Percentiles rank a stretch among this genome's conserved stretches.
These are phyloP conservation scores for Hypoxylon sp. DNA, from an alignment of 2,329 filamentous ascomycete species.

Conservation along the genomic window DNA sequence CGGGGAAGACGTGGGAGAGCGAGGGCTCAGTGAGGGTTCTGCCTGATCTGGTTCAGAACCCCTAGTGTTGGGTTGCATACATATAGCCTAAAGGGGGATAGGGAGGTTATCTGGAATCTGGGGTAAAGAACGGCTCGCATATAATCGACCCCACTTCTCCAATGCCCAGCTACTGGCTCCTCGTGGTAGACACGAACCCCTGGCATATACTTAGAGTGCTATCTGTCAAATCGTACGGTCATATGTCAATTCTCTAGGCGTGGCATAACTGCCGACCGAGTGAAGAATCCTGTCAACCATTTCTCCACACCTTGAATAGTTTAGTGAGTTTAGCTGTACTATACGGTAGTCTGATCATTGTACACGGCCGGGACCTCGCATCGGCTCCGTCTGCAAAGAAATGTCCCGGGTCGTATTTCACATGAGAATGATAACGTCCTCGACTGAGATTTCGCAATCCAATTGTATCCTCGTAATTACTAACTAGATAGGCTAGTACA, in stretches of 20 bases:
- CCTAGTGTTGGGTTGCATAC: conserved; percentile 39
- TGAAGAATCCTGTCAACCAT: conserved; percentile 20
- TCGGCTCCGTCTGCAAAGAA: conserved; percentile 25
- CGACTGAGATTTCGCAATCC: conserved; percentile 22
- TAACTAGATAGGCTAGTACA: conserved; percentile 26
- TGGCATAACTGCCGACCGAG: conserved; percentile 40
- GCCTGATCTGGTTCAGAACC: conserved; percentile 56
- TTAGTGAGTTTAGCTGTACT: conserved; percentile 20
- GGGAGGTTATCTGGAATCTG: conserved; percentile 34
- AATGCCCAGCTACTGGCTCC: conserved; percentile 27
- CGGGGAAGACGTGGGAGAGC: conserved; percentile 48
- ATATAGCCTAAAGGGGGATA: conserved; percentile 48
- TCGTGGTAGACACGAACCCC: conserved; percentile 12
- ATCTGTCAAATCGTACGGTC: conserved; percentile 23
- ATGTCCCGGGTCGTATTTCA: conserved; percentile 24
- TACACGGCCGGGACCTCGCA: conserved; percentile 23
- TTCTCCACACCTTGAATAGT: conserved; percentile 32
- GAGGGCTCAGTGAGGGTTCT: conserved; percentile 57
- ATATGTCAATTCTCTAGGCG: conserved; percentile 20
- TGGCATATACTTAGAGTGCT: conserved; percentile 10
- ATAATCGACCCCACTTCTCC: conserved; percentile 42
- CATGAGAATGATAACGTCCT: conserved; percentile 26
- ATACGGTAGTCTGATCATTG: conserved; percentile 31
- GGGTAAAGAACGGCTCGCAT: conserved; percentile 35
- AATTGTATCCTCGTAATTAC: conserved; percentile 37